Evolutionary conservation across 1,284 basidiomycete genomes (phyloP).

Genomic region (Marasmius fiardii): DNA sequence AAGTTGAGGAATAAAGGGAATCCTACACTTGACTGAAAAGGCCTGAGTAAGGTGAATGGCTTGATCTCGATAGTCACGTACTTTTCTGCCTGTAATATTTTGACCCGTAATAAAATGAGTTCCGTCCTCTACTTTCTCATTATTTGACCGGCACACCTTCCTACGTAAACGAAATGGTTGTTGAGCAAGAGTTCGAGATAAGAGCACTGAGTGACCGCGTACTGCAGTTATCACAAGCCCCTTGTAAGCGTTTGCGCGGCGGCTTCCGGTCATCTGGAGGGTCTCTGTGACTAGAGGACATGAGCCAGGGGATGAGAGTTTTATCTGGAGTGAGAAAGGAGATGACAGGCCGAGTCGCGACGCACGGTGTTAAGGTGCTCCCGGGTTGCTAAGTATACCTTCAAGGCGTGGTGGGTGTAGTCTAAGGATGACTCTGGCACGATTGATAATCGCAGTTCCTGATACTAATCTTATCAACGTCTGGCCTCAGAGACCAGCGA

Average conservation of each 20-base stretch:
- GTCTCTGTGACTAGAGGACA: too few relatives aligned
- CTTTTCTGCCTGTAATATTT: not conserved
- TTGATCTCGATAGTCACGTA: not conserved
- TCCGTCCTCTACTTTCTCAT: not conserved
- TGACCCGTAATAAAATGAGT: not conserved
- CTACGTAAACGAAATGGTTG: not conserved
- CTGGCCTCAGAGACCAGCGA: too few relatives aligned
- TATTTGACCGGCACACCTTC: not conserved
- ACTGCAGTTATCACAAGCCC: not conserved
- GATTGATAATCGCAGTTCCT: too few relatives aligned
- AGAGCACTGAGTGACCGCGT: not conserved
- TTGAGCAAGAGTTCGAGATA: not conserved
- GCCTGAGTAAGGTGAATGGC: not conserved
- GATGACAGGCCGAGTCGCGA: too few relatives aligned
- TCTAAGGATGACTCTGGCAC: too few relatives aligned
- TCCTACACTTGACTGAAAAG: not conserved
- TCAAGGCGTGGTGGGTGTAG: too few relatives aligned
- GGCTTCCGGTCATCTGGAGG: too few relatives aligned
- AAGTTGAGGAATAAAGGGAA: not conserved
- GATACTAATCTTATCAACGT: too few relatives aligned
- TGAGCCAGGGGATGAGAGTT: too few relatives aligned
- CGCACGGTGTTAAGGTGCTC: too few relatives aligned
- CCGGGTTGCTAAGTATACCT: too few relatives aligned
- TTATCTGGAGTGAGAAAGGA: too few relatives aligned
- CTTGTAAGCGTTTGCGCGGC: not conserved